Conservation (phyloP, 1,139 yeast genomes). For the Taphrina flavorubra region DNA sequence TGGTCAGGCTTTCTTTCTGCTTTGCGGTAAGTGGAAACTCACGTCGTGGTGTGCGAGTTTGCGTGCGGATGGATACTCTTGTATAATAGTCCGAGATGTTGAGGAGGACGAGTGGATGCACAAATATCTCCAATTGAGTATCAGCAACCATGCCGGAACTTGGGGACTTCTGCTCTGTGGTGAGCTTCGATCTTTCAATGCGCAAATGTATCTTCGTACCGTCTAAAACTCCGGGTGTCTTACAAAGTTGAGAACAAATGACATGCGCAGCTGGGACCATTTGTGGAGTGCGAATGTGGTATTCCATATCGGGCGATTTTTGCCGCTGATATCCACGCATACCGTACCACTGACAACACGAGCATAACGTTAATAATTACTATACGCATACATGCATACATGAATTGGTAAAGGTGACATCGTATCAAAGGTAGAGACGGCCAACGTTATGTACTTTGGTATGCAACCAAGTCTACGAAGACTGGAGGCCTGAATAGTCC, state of each 20-base stretch:
- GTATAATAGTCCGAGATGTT: slow-evolving; percentile 31
- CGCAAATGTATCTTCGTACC: no score
- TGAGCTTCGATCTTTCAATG: no score
- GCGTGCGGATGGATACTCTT: slow-evolving; percentile 1
- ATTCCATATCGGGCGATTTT: background rate
- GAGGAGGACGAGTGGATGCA: slow-evolving; percentile 35
- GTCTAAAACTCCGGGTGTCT: no score
- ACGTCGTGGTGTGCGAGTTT: slow-evolving; percentile 7
- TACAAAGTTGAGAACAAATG: background rate
- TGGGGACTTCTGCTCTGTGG: no score
- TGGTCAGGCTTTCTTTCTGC: background rate
- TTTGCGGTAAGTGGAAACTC: background rate
- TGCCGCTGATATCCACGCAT: background rate
- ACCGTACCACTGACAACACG: no score
- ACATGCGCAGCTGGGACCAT: background rate
- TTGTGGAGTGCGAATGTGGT: background rate
- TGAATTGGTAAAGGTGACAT: no score
- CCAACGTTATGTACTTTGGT: no score
- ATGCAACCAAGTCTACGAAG: no score
- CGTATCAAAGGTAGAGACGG: no score
- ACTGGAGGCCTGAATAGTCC: no score
- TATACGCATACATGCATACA: no score
- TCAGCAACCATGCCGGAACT: slow-evolving; percentile 15
- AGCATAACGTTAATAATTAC: no score
- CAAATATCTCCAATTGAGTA: slow-evolving; percentile 7